phyloP scores from a whole-genome alignment of 169 alveolate genomes.

The Plasmodium gallinaceum region DNA sequence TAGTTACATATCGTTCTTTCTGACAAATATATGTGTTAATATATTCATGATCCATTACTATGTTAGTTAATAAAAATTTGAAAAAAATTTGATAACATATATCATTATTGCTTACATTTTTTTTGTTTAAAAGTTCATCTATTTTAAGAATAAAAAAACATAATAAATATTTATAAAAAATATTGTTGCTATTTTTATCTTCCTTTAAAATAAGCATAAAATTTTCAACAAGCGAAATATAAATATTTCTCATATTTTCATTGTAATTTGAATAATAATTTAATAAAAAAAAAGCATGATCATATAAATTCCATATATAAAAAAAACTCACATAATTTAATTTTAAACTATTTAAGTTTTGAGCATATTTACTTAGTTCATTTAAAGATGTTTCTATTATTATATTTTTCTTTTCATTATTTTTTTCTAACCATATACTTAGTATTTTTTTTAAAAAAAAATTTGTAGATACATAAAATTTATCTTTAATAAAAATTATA shows the following conservation, averaged over 20 bases:
- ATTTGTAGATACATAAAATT: slow-evolving; percentile 33
- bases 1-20: neutral
- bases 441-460: slow-evolving; percentile 72
- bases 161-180: slow-evolving; percentile 10
- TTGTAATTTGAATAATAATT: slow-evolving; percentile 18
- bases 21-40: slow-evolving; percentile 7
- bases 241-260: slow-evolving; percentile 30
- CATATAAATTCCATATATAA: slow-evolving; percentile 47
- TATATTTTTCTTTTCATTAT: slow-evolving; percentile 35
- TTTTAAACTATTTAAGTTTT: neutral
- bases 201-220: slow-evolving; percentile 38
- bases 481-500: slow-evolving; percentile 20
- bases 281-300: slow-evolving; percentile 55
- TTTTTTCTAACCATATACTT: slow-evolving; percentile 59
- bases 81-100: slow-evolving; percentile 10
- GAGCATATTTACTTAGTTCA: slow-evolving; percentile 58
- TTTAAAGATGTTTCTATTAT: slow-evolving; percentile 33
- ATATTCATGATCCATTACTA: slow-evolving; percentile 1
- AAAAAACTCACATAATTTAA: slow-evolving; percentile 35
- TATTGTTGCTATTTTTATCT: neutral
- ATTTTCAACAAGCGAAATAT: slow-evolving; percentile 10
- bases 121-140: slow-evolving; percentile 40
- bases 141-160: slow-evolving; percentile 31
- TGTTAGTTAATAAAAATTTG: slow-evolving; percentile 5
- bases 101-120: neutral